A percentile compares a stretch with the other conserved stretches of the same genome.
Conservation (phyloP, 129 eudicot genomes). For the Logfia minima region DNA sequence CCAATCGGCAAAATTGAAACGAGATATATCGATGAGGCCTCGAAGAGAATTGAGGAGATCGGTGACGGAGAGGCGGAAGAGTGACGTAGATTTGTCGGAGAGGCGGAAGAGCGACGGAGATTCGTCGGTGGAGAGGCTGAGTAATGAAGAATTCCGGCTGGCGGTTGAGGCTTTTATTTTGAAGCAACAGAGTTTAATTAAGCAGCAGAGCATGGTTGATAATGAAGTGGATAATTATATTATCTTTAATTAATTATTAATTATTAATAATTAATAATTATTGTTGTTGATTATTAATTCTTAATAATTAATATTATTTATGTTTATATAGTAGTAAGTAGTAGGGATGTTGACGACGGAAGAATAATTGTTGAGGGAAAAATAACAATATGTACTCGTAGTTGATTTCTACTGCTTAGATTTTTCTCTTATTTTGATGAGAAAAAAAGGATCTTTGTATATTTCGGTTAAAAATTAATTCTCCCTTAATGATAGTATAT, state of each 20-base stretch:
- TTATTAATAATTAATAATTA: constrained; percentile 4
- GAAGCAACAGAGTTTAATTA: constrained; percentile 31
- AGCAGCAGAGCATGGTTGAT: constrained; percentile 34
- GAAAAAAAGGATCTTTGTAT: neutral
- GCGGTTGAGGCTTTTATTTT: constrained; percentile 37
- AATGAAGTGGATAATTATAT: neutral
- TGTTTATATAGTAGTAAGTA: neutral
- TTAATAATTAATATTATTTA: neutral
- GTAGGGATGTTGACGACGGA: neutral
- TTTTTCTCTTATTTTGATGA: constrained; percentile 5
- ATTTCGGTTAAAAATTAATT: neutral
- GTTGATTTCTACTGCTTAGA: neutral
- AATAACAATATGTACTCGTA: neutral
- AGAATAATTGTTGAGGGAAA: neutral
- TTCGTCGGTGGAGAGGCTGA: constrained; percentile 20
- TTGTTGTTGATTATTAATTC: neutral
- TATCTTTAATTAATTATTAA: neutral
- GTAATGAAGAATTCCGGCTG: constrained; percentile 39
- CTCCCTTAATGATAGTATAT: neutral
- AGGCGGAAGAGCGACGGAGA: constrained; percentile 19
- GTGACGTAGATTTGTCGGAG: constrained; percentile 7
- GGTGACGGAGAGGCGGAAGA: constrained; percentile 44
- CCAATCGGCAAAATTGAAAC: constrained; percentile 51
- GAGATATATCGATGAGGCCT: constrained; percentile 35
- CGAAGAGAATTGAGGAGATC: constrained; percentile 50